These are phyloP conservation scores for Globisporangium rhizosaccharum DNA, from an alignment of 352 stramenopile species.

Conservation along the genomic window DNA sequence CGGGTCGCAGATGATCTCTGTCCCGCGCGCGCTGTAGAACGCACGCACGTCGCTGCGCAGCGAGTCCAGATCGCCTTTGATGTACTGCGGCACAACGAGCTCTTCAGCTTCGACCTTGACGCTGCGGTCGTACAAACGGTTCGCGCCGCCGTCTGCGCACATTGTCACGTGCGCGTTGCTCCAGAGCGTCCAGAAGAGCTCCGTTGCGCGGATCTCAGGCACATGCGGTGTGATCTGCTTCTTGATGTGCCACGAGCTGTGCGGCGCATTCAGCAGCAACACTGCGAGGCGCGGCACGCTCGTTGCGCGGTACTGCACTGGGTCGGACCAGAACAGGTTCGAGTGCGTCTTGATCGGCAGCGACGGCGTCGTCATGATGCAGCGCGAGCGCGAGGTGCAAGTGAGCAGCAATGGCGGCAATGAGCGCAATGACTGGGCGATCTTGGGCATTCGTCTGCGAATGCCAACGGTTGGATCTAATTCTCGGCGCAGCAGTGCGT, in stretches of 20 bases:
- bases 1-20: conserved; percentile 64
- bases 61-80: conserved; percentile 96
- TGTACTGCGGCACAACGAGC: conserved; percentile 77
- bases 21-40: conserved; percentile 78
- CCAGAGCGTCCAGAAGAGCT: conserved; percentile 75
- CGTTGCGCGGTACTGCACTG: conserved; percentile 12
- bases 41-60: conserved; percentile 76
- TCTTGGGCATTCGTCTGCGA: background rate
- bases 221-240: conserved; percentile 12
- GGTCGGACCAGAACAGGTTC: conserved; percentile 50
- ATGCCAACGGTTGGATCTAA: background rate
- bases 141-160: conserved; percentile 95
- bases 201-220: conserved; percentile 18
- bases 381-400: no score
- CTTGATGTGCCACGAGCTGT: conserved; percentile 39
- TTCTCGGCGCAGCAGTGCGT: background rate
- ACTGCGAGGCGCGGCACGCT: conserved; percentile 44
- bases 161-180: conserved; percentile 60
- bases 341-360: conserved; percentile 32
- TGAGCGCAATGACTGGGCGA: no score
- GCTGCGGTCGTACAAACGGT: conserved; percentile 88
- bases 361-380: conserved; percentile 6
- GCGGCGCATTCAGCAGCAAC: conserved; percentile 50
- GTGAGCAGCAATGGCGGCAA: background rate
- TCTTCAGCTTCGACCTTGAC: conserved; percentile 28